phyloP scores from a whole-genome alignment of 768 basidiomycete species.

The Leccinum subtestaceum region DNA sequence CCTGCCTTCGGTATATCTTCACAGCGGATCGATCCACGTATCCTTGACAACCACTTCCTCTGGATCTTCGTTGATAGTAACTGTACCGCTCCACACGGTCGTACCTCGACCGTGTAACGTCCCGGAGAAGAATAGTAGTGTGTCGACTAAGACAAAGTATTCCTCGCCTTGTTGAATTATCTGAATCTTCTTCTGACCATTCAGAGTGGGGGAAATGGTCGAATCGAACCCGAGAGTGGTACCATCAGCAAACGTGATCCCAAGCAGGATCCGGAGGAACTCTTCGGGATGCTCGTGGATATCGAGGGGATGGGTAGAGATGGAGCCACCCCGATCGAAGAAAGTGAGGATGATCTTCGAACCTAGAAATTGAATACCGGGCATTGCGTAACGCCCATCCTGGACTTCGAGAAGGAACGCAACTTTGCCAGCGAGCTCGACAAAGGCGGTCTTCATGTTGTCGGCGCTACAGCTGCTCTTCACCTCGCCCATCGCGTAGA shows the following conservation, averaged over 20 bases:
- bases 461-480: background rate
- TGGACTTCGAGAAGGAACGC: background rate
- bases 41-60: conserved; percentile 8
- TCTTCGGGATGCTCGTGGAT: background rate
- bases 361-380: background rate
- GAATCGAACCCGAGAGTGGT: background rate
- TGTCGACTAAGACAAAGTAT: background rate
- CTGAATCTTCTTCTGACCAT: background rate
- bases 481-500: background rate
- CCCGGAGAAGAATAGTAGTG: background rate
- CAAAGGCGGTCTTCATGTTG: background rate
- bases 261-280: background rate
- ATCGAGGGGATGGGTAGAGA: background rate
- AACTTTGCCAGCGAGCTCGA: background rate
- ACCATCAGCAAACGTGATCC: background rate
- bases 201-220: background rate
- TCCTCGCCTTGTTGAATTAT: background rate
- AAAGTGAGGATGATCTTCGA: background rate
- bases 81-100: background rate
- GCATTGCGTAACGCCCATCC: background rate
- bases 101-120: conserved; percentile 1
- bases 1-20: background rate
- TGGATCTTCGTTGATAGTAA: background rate
- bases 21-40: conserved; percentile 1
- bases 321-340: background rate